Base-by-base conservation (phyloP, 2,329 filamentous ascomycete genomes). In the Monilinia fructicola region DNA sequence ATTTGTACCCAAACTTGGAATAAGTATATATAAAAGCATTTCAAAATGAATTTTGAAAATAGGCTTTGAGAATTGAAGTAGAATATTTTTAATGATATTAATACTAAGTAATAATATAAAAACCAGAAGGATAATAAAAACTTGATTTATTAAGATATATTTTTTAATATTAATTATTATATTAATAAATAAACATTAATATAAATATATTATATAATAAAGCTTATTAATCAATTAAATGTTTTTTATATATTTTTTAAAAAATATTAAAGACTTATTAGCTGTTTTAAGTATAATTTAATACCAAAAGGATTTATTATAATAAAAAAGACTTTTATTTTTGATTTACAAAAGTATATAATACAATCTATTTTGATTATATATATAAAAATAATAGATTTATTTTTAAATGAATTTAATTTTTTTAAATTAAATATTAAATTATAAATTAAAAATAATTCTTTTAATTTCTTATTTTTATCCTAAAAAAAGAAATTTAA, bases 41-140 rank as follows among this genome's bases (percentile, higher is more conserved):
- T 65, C 6, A 48, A 4, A 7, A 44, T 59, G 10, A 54, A 65
- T 4, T 65, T 59, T n/a, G 42, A 59, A 1, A 65, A 65, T 28
- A 44, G 54, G 16, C 53, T 65, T 0, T 10, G 44, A 23, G 54
- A 65, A 3, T 31, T 65, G 7, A 26, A 65, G 16, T 10, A 59
- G 18, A 54, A 65, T 31, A 23, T 52, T 3, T 46, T 11, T 18
- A 1, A 60, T 48, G 56, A 60, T 48, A 3, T 16, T 1, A 35
- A 16, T 35, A 40, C 11, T 18, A 2, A 40, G 21, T 2, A 3
- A 0, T 23, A 58, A 9, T 4, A 1, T 38, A 53, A 23, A 28
- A 48, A 26, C 18, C 52, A 48, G 2, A 21, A 42, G 3, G 21
- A 12, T 1, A 42, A 4, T 14, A 44, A 60, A 26, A 1, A 60